Percentiles rank a stretch among this genome's conserved stretches.
Conservation (phyloP, 179 eudicot species). For the Spergularia azorica region DNA sequence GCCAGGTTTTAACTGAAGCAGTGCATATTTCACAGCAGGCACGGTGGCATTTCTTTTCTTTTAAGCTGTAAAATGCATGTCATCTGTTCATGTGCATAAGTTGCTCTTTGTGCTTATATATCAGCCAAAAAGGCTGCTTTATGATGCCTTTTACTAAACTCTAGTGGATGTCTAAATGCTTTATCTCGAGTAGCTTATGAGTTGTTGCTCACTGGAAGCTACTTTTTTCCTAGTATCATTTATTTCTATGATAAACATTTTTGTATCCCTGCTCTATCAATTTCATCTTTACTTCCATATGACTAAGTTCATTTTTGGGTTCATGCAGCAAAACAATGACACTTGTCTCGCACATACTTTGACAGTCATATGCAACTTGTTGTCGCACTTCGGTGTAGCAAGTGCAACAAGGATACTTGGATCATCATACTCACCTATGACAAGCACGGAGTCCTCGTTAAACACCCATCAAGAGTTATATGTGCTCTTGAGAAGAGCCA, state of each 20-base stretch:
- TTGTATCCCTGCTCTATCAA: background rate
- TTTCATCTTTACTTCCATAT: too few relatives aligned
- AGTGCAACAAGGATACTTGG: slow-evolving; percentile 74
- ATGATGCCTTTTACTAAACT: background rate
- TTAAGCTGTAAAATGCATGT: background rate
- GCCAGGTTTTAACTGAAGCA: slow-evolving; percentile 90
- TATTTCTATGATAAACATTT: background rate
- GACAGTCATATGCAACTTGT: slow-evolving; percentile 79
- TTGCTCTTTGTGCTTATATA: slow-evolving; percentile 7
- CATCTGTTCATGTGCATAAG: background rate
- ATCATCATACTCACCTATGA: slow-evolving; percentile 69
- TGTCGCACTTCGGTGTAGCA: slow-evolving; percentile 80
- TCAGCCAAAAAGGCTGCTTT: slow-evolving; percentile 4
- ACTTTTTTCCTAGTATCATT: background rate
- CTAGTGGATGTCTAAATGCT: background rate
- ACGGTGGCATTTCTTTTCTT: slow-evolving; percentile 15
- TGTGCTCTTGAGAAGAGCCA: slow-evolving; percentile 76
- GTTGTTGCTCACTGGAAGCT: slow-evolving; percentile 3
- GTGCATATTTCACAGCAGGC: slow-evolving; percentile 91
- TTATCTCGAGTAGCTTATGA: background rate
- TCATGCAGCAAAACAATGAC: slow-evolving; percentile 80
- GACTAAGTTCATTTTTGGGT: slow-evolving; percentile 12
- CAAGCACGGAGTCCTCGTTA: slow-evolving; percentile 61
- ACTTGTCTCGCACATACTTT: slow-evolving; percentile 91
- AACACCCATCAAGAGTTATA: slow-evolving; percentile 84